A percentile compares a stretch with the other conserved stretches of the same genome.
These are phyloP conservation scores for Erythrophleum ivorense DNA, from an alignment of 331 rosid species.

Conservation along the genomic window DNA sequence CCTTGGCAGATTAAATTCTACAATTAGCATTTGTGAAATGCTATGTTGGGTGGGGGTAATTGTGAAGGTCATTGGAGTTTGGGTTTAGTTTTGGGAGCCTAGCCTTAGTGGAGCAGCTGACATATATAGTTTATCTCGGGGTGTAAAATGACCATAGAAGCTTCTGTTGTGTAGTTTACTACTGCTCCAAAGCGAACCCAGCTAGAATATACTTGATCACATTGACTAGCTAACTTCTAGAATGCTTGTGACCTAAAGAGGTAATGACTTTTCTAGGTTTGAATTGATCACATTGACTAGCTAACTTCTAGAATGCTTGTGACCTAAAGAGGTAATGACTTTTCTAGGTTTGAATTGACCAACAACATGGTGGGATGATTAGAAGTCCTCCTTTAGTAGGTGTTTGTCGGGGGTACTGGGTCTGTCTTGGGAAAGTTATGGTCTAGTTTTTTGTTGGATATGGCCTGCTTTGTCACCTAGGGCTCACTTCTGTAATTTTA, in stretches of 20 bases:
- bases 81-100: conserved; percentile 3
- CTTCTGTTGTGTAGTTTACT: neutral
- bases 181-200: conserved; percentile 1
- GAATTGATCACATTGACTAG: neutral
- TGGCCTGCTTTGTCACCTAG: conserved; percentile 4
- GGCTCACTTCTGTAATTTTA: neutral
- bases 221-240: too few relatives aligned
- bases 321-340: neutral
- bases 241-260: too few relatives aligned
- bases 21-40: neutral
- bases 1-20: conserved; percentile 29
- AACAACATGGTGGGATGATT: neutral
- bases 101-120: neutral
- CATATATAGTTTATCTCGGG: neutral
- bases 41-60: neutral
- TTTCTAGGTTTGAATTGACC: neutral
- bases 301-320: neutral
- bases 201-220: neutral
- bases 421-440: neutral
- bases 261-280: neutral
- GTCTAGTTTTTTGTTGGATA: neutral
- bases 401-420: neutral
- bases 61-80: neutral
- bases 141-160: neutral
- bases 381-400: too few relatives aligned